Percentiles rank a stretch among this genome's conserved stretches.
phyloP scores from a whole-genome alignment of 495 filamentous ascomycete genomes.

The Aspergillus ellipticus region DNA sequence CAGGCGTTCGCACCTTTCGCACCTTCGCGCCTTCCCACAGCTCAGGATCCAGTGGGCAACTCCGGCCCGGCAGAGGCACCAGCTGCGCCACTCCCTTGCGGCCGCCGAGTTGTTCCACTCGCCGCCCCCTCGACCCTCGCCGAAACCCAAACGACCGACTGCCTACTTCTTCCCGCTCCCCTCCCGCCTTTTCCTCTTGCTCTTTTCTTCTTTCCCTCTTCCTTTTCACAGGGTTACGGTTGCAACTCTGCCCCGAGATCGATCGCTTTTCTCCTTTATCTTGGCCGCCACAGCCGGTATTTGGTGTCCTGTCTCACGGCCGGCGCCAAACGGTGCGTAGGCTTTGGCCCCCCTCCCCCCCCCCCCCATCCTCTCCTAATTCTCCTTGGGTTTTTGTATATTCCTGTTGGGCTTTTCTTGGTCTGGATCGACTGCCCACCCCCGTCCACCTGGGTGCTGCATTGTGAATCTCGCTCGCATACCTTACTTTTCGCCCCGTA shows the following conservation, averaged over 20 bases:
- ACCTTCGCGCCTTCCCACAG: too few relatives aligned
- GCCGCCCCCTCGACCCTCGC: slow-evolving; percentile 5
- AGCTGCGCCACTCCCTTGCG: slow-evolving; percentile 17
- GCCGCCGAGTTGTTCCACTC: slow-evolving; percentile 14
- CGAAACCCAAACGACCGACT: slow-evolving; percentile 3
- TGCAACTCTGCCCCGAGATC: slow-evolving; percentile 30
- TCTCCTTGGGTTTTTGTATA: slow-evolving; percentile 24
- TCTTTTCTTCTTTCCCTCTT: slow-evolving; percentile 5
- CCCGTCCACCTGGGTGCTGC: slow-evolving; percentile 13
- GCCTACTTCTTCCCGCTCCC: slow-evolving; percentile 19
- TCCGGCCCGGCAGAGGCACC: slow-evolving; percentile 13
- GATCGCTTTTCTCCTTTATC: slow-evolving; percentile 36
- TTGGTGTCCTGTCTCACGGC: slow-evolving; percentile 56
- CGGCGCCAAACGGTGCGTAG: slow-evolving; percentile 56
- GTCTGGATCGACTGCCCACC: slow-evolving; percentile 17
- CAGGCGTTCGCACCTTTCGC: too few relatives aligned
- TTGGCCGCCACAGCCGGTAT: slow-evolving; percentile 54
- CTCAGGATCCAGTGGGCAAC: too few relatives aligned
- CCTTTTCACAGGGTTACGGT: slow-evolving; percentile 22
- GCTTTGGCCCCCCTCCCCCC: slow-evolving; percentile 42
- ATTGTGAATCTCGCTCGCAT: background rate
- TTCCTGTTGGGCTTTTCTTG: slow-evolving; percentile 18
- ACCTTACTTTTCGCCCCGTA: background rate
- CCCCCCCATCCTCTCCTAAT: slow-evolving; percentile 19
- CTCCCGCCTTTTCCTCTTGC: slow-evolving; percentile 16